These are phyloP conservation scores for Akanthomyces lecanii DNA, from an alignment of 2,329 filamentous ascomycete genomes.

Conservation along the genomic window DNA sequence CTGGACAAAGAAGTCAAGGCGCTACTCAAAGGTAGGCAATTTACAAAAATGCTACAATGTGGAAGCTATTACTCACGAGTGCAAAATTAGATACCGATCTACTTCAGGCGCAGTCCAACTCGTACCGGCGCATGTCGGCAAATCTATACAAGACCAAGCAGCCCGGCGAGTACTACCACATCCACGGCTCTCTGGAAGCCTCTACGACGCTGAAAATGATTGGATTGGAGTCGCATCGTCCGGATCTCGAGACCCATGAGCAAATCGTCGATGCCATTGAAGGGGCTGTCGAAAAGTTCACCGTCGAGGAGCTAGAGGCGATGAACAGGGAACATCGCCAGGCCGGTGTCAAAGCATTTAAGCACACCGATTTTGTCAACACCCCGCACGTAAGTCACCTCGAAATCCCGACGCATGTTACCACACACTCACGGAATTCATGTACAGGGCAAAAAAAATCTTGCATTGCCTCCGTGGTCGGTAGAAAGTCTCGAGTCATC, in stretches of 20 bases:
- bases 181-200: slow-evolving; percentile 70
- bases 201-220: slow-evolving; percentile 67
- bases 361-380: slow-evolving; percentile 54
- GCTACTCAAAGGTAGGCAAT: slow-evolving; percentile 27
- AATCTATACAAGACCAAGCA: slow-evolving; percentile 66
- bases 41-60: not conserved
- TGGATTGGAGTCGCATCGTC: slow-evolving; percentile 57
- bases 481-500: slow-evolving; percentile 47
- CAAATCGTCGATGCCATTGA: slow-evolving; percentile 58
- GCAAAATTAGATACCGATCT: slow-evolving; percentile 61
- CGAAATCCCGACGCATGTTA: not conserved
- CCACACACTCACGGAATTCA: slow-evolving; percentile 21
- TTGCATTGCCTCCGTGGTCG: slow-evolving; percentile 41
- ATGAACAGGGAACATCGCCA: slow-evolving; percentile 54
- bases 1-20: slow-evolving; percentile 32
- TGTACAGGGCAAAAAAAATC: slow-evolving; percentile 42
- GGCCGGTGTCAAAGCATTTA: slow-evolving; percentile 57
- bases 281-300: slow-evolving; percentile 51
- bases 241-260: slow-evolving; percentile 57
- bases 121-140: slow-evolving; percentile 68
- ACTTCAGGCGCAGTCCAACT: slow-evolving; percentile 63
- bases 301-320: slow-evolving; percentile 51
- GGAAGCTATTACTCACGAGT: not conserved
- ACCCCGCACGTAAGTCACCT: slow-evolving; percentile 40
- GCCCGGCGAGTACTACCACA: slow-evolving; percentile 67